phyloP scores from a whole-genome alignment of 1,284 basidiomycete genomes.

The Ceratobasidium sp. region DNA sequence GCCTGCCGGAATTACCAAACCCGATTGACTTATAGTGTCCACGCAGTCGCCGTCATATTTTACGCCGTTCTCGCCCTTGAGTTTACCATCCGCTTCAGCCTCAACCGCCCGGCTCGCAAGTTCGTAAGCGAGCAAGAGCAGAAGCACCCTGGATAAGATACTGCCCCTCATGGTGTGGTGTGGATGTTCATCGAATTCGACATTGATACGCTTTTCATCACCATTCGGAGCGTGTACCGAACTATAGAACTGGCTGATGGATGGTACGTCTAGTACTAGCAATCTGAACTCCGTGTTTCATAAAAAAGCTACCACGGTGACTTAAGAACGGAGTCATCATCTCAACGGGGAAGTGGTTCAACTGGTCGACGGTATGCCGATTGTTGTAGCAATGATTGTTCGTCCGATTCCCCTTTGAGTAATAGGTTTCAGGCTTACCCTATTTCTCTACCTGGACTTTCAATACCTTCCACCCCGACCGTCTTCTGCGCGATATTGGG shows the following conservation, averaged over 20 bases:
- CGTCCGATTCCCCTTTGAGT: background rate
- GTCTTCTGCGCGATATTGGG: background rate
- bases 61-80: conserved; percentile 34
- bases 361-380: conserved; percentile 13
- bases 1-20: background rate
- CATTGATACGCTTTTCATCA: conserved; percentile 45
- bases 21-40: background rate
- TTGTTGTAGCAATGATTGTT: conserved; percentile 6
- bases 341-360: conserved; percentile 41
- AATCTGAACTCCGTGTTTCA: too few relatives aligned
- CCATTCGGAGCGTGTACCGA: conserved; percentile 47
- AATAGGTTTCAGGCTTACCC: background rate
- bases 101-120: background rate
- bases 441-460: background rate
- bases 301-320: background rate
- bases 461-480: conserved; percentile 45
- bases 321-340: conserved; percentile 25
- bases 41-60: conserved; percentile 14
- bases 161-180: conserved; percentile 1
- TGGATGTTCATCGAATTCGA: conserved; percentile 46
- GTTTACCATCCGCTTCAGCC: conserved; percentile 31
- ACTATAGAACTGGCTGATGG: conserved; percentile 46
- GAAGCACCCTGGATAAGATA: background rate
- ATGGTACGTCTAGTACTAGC: conserved; percentile 7
- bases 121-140: background rate